Conservation (phyloP, 2,329 filamentous ascomycete species). For the Huntiella omanensis region DNA sequence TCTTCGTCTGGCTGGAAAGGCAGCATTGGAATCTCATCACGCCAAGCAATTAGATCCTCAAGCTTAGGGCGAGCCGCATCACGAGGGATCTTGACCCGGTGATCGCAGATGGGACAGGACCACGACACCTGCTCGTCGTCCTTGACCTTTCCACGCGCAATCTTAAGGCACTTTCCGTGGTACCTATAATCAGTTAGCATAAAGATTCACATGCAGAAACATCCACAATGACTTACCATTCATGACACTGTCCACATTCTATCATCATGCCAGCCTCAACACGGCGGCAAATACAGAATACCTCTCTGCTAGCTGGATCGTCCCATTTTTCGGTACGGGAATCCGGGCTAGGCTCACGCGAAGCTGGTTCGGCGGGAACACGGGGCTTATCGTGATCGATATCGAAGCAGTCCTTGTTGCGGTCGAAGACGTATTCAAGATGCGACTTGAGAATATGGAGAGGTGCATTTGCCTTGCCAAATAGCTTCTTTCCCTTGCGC, state of each 20-base stretch:
- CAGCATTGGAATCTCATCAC: slow-evolving; percentile 59
- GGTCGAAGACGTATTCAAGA: slow-evolving; percentile 79
- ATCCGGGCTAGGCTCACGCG: slow-evolving; percentile 51
- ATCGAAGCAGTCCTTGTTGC: slow-evolving; percentile 84
- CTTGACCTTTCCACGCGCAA: slow-evolving; percentile 91
- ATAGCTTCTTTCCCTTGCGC: slow-evolving; percentile 91
- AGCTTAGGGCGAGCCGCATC: slow-evolving; percentile 90
- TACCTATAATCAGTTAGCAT: slow-evolving; percentile 39
- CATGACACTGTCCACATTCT: slow-evolving; percentile 92
- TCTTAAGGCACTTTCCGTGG: slow-evolving; percentile 94
- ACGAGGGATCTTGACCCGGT: slow-evolving; percentile 87
- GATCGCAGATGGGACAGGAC: slow-evolving; percentile 94
- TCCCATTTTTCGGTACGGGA: slow-evolving; percentile 37
- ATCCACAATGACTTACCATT: slow-evolving; percentile 50
- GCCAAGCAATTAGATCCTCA: slow-evolving; percentile 70
- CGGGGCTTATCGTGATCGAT: slow-evolving; percentile 67
- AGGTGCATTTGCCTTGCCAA: slow-evolving; percentile 93
- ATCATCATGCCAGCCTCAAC: slow-evolving; percentile 98
- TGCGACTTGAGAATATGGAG: slow-evolving; percentile 89
- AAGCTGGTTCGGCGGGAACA: slow-evolving; percentile 78
- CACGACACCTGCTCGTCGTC: slow-evolving; percentile 75
- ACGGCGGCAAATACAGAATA: slow-evolving; percentile 91
- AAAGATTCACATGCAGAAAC: neutral
- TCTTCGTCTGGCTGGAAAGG: slow-evolving; percentile 97
- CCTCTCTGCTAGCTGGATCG: slow-evolving; percentile 49